Conservation (phyloP, 1,284 basidiomycete species). For the Puccinia horiana region DNA sequence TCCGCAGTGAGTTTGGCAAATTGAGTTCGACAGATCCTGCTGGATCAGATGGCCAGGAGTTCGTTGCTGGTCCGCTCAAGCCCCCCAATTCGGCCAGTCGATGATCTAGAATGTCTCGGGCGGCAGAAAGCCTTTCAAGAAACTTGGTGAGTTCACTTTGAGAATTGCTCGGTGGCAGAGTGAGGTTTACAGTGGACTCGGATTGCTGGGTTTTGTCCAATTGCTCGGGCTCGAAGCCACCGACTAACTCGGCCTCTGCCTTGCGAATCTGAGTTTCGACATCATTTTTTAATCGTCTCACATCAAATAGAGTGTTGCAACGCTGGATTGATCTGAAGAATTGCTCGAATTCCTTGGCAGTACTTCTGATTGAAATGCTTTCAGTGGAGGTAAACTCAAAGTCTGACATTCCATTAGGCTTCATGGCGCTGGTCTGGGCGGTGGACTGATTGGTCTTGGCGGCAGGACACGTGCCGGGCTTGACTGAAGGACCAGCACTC, state of each 20-base stretch:
- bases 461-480: constrained; percentile 24
- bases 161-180: constrained; percentile 76
- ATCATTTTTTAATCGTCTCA: constrained; percentile 84
- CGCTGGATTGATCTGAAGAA: constrained; percentile 81
- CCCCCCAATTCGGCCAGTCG: constrained; percentile 78
- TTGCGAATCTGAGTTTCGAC: constrained; percentile 80
- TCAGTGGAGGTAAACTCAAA: constrained; percentile 12
- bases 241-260: constrained; percentile 67
- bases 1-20: constrained; percentile 49
- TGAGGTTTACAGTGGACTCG: constrained; percentile 70
- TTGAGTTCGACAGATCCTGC: not conserved
- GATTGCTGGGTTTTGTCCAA: not conserved
- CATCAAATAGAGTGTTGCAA: constrained; percentile 79
- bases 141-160: constrained; percentile 78
- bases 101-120: constrained; percentile 79
- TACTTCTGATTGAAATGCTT: constrained; percentile 55
- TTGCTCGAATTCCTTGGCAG: constrained; percentile 76
- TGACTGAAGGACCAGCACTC: constrained; percentile 23
- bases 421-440: constrained; percentile 33
- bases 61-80: constrained; percentile 63
- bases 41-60: constrained; percentile 52
- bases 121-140: constrained; percentile 80
- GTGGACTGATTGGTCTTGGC: not conserved
- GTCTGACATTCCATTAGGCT: not conserved
- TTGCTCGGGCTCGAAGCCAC: constrained; percentile 58